Evolutionary conservation across 768 basidiomycete genomes (phyloP), one percentile per base, ranked within the genome.

Genomic region (Amanita muscaria): DNA sequence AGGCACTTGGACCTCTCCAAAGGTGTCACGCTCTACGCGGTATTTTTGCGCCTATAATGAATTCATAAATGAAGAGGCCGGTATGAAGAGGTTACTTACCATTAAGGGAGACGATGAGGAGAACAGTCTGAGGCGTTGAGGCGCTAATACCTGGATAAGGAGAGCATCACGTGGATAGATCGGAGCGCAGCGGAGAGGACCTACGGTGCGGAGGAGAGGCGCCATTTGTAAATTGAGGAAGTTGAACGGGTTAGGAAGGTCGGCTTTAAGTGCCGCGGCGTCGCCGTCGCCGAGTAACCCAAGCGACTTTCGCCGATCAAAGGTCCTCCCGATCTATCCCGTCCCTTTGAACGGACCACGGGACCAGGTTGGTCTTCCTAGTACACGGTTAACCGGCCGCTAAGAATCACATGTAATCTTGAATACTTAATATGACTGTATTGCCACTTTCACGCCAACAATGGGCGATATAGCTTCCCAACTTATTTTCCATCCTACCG

Each of bases 21-120:
- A 98, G 2, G 96, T 97, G 63, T 98, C 96, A 52, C 72, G 81
- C 65, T 99, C 94, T 18, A 72, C 68, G 47, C 93, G 85, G 62
- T 76, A 83, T 54, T 74, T 68, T 47, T 74, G 69, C 18, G 30
- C 27, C 37, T 40, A 5, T 3, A n/a, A 0, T 16, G 3, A 34
- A 9, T 12, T 39, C 37, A 39, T 16, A 23, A 7, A 5, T 16
- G 7, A 5, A 10, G 12, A 15, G 15, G 11, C 19, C 18, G 27
- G 21, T 8, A 32, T 22, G 29, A 14, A 30, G 23, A 3, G 21
- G 19, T 12, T 6, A 23, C 46, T 31, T 18, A 21, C 35, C 33
- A 31, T 41, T 23, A 40, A 19, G 34, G 25, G 2, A 11, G 46
- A 45, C 18, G 27, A 53, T 4, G 46, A 47, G 7, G 29, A 45